phyloP scores from a whole-genome alignment of 495 filamentous ascomycete genomes.

The Mycothermus thermophilus region DNA sequence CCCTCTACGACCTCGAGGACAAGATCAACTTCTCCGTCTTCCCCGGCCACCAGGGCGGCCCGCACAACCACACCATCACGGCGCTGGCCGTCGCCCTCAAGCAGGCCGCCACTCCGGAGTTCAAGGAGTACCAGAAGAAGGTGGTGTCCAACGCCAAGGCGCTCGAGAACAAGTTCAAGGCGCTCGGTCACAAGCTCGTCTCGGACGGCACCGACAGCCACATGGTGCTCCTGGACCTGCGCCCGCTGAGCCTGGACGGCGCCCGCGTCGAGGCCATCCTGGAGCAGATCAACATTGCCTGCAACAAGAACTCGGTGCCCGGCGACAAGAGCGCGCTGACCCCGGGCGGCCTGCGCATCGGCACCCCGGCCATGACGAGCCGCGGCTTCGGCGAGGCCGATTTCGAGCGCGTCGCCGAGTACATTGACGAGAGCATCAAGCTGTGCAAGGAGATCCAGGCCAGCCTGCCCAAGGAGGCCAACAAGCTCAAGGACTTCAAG shows the following conservation, averaged over 20 bases:
- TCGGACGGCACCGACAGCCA: constrained; percentile 95
- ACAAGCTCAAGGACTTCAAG: constrained; percentile 99
- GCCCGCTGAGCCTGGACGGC: constrained; percentile 67
- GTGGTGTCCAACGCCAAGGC: constrained; percentile 89
- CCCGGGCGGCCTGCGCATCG: constrained; percentile 87
- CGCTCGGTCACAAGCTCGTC: constrained; percentile 80
- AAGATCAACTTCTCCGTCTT: constrained; percentile 99
- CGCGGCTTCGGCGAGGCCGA: constrained; percentile 88
- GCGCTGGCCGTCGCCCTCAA: constrained; percentile 92
- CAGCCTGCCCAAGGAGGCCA: constrained; percentile 82
- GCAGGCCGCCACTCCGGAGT: constrained; percentile 85
- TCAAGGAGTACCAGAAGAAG: constrained; percentile 90
- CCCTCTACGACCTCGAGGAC: constrained; percentile 81
- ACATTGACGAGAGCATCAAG: constrained; percentile 74
- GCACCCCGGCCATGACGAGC: constrained; percentile 92
- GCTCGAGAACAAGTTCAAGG: constrained; percentile 66
- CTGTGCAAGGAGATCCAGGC: constrained; percentile 74
- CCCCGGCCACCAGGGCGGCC: constrained; percentile 97
- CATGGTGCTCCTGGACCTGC: constrained; percentile 91
- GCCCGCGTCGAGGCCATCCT: constrained; percentile 93
- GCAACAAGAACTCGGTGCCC: constrained; percentile 98
- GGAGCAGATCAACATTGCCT: constrained; percentile 95
- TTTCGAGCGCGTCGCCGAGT: constrained; percentile 78
- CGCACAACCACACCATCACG: constrained; percentile 99
- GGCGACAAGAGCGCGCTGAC: constrained; percentile 96